Evolutionary conservation across 805 yeast genomes (phyloP).

Genomic region (Yarrowia sp.): DNA sequence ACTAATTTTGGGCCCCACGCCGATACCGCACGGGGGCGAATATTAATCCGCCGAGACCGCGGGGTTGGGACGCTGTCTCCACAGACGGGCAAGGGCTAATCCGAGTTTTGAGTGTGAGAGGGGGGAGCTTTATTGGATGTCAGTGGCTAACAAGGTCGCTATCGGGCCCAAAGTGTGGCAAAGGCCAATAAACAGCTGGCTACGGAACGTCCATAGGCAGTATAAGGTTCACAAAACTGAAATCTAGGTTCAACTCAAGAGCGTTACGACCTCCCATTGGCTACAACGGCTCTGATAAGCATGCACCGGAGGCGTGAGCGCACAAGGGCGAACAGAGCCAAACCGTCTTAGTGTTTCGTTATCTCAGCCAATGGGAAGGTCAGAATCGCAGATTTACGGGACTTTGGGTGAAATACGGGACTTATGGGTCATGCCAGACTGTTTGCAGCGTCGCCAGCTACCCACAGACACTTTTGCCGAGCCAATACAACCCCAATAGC

Average conservation of each 20-base stretch:
- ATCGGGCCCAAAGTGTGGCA: neutral
- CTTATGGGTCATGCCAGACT: neutral
- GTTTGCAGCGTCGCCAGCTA: neutral
- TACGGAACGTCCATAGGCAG: neutral
- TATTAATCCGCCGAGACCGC: neutral
- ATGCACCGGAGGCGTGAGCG: slow-evolving; percentile 23
- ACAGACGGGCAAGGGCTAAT: neutral
- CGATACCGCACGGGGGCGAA: neutral
- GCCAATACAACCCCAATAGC: neutral
- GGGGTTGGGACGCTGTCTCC: neutral
- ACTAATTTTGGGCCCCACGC: neutral
- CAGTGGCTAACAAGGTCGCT: neutral
- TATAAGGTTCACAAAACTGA: slow-evolving; percentile 5
- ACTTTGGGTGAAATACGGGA: neutral
- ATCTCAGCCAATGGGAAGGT: slow-evolving; percentile 27
- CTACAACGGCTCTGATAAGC: slow-evolving; percentile 25
- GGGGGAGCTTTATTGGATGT: neutral
- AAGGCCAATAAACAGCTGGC: slow-evolving; percentile 1
- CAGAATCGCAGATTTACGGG: neutral
- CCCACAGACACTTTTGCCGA: neutral
- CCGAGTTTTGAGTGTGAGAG: neutral
- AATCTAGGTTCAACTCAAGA: slow-evolving; percentile 15
- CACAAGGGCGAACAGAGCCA: slow-evolving; percentile 7
- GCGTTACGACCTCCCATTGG: neutral
- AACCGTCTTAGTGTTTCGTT: slow-evolving; percentile 10